Evolutionary conservation across 2,329 filamentous ascomycete species (phyloP), one percentile per base, ranked within the genome.

Genomic region (Rugonectria rugulosa): DNA sequence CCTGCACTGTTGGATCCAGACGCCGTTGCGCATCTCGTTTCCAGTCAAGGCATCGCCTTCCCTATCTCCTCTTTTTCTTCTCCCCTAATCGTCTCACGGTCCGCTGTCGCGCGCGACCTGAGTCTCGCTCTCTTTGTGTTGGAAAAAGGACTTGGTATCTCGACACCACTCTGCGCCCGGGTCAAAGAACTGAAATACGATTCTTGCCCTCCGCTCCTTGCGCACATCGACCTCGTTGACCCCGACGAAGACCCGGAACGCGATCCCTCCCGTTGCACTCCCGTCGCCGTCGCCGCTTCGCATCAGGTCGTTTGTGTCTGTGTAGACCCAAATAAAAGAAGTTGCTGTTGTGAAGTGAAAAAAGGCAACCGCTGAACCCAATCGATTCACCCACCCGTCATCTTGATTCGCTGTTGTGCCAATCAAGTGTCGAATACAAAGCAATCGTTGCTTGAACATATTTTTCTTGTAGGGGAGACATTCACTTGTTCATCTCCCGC

Each of bases 401-500:
- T 24, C 41, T 44, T 31, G 57, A 59, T 63, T 59, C 60, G 62
- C 62, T 37, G 49, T 40, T 50, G 53, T 52, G 61, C 63, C 44
- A 60, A 61, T 53, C 55, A 61, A 66, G 51, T n/a, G 5, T 21
- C 12, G 12, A 23, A 62, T 20, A 57, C 38, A 54, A 53, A 34
- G 51, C 38, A 43, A 52, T 59, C 19, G 31, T 46, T 52, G 63
- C 59, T 63, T 68, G 72, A 72, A 71, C 76, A 75, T 70, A n/a
- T n/a, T 68, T 70, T 69, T 67, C 63, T 72, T 77, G 76, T 79
- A 80, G 91, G 92, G 90, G 92, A 96, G 89, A 92, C 92, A 96
- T 97, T 97, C 77, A 88, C 75, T 97, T 96, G 92, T 96, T 92
- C 81, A 90, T 96, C 92, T 96, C 92, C 90, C 85, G 78, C 84